Conservation (phyloP, 2,329 filamentous ascomycete genomes). For the Aspergillus arachidicola region DNA sequence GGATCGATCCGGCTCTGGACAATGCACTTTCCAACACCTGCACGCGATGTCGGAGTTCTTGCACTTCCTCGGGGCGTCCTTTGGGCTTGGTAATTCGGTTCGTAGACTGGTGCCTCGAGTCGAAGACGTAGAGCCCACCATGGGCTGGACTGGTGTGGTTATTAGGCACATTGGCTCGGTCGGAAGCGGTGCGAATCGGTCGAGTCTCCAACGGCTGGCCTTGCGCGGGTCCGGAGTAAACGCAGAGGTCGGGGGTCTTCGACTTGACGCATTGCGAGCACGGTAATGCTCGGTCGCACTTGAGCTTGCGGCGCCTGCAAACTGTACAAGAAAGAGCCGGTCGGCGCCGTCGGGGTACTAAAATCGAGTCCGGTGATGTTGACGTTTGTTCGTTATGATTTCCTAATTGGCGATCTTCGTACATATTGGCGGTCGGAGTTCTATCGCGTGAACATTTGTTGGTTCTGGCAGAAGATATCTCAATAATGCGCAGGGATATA, state of each 20-base stretch:
- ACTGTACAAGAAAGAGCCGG: conserved; percentile 70
- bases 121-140: conserved; percentile 36
- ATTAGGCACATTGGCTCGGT: conserved; percentile 9
- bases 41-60: conserved; percentile 32
- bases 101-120: conserved; percentile 30
- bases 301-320: conserved; percentile 74
- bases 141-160: conserved; percentile 19
- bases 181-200: conserved; percentile 8
- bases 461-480: not conserved
- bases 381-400: not conserved
- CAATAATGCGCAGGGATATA: not conserved
- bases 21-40: conserved; percentile 31
- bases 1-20: conserved; percentile 21
- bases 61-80: conserved; percentile 29
- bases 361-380: conserved; percentile 14
- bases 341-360: conserved; percentile 57
- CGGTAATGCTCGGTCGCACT: conserved; percentile 73
- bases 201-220: conserved; percentile 10
- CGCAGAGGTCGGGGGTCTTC: conserved; percentile 54
- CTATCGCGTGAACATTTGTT: not conserved
- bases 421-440: not conserved
- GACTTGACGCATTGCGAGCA: conserved; percentile 64
- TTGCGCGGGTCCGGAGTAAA: conserved; percentile 46
- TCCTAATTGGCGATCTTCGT: conserved; percentile 1
- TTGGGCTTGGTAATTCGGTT: conserved; percentile 28